Evolutionary conservation across 2,329 filamentous ascomycete species (phyloP), one percentile per base, ranked within the genome.

Genomic region (Onygena corvina): DNA sequence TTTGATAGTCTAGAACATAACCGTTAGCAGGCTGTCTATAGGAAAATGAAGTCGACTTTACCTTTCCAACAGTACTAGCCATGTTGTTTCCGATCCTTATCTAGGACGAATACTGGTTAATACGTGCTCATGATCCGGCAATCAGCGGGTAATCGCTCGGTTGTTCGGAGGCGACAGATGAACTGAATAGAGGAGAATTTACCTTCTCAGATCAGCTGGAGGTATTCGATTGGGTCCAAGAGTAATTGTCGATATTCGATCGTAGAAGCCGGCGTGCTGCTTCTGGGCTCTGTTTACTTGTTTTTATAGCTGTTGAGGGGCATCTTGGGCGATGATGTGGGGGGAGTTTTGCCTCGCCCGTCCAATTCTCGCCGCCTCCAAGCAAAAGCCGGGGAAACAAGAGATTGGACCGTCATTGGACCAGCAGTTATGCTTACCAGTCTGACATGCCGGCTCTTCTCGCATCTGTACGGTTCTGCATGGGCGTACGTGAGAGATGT

Each of bases 1-100:
- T 62, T 83, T 93, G 66, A 94, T 94, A 61, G 86, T 87, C 87
- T 95, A 61, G 46, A 55, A 25, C 21, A 16, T 12, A 27, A 20
- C 20, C 38, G 48, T 52, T 50, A 48, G 40, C 44, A 9, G 30
- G 8, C 12, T 14, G 18, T 31, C 29, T 25, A n/a, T 18, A 11
- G 48, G 54, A 58, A 8, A 1, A 36, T 21, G 14, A 7, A n/a
- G 6, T 1, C 11, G 18, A 25, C 52, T 59, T 58, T 61, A 74
- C 72, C 71, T 76, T 73, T 70, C 76, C 76, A 57, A 74, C 74
- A 51, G 76, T 79, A 61, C 70, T 68, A 51, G 72, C 67, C 74
- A 77, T 77, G 31, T 50, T 70, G n/a, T 25, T 23, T 12, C 4
- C 11, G 9, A 18, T 23, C 36, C 20, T 40, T 23, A 23, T 11